Evolutionary conservation across 345 rosid species (phyloP).

Genomic region (Eucalyptus pauciflora): DNA sequence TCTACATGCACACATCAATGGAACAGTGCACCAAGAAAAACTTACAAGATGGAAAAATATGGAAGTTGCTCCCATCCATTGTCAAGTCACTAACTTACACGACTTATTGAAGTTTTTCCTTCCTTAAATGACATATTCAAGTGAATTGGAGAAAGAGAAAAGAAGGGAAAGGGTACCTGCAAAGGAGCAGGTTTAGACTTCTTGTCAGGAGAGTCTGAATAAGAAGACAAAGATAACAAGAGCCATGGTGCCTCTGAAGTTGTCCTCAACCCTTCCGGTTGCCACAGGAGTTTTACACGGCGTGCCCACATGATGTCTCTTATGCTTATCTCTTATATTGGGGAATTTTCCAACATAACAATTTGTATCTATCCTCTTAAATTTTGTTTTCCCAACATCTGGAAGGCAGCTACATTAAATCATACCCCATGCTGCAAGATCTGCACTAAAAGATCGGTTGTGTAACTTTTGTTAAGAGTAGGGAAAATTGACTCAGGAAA

Average conservation of each 20-base stretch:
- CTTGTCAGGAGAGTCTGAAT: constrained; percentile 17
- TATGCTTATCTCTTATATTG: background rate
- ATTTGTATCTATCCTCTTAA: background rate
- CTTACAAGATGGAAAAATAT: background rate
- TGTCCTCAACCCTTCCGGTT: constrained; percentile 3
- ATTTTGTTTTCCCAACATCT: background rate
- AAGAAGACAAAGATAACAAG: constrained; percentile 13
- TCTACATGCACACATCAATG: background rate
- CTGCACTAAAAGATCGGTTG: background rate
- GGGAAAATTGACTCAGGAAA: background rate
- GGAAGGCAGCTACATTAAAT: background rate
- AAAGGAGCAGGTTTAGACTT: constrained; percentile 48
- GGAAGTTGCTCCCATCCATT: background rate
- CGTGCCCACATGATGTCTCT: constrained; percentile 28
- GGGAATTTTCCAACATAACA: background rate
- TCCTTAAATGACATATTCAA: background rate
- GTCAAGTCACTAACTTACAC: background rate
- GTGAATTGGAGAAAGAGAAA: background rate
- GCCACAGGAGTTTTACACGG: constrained; percentile 6
- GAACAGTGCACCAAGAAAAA: background rate
- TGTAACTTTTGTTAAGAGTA: background rate
- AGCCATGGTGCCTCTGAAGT: constrained; percentile 22
- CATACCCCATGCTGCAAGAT: background rate
- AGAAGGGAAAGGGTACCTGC: constrained; percentile 19
- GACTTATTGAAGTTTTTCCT: background rate